Evolutionary conservation across 306 rosid species (phyloP).

Genomic region (Fagus sylvatica): DNA sequence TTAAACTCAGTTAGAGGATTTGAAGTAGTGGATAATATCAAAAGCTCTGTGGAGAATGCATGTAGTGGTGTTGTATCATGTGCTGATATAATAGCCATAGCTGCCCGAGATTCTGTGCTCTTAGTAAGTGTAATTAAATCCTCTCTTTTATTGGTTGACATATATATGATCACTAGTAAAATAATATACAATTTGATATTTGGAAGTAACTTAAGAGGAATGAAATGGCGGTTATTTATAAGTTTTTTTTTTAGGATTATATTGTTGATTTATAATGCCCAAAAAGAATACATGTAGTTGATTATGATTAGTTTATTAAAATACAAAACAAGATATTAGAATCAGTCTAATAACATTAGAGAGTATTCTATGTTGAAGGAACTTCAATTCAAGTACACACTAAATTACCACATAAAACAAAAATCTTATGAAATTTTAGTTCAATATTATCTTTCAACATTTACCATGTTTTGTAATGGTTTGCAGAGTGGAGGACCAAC

Average conservation of each 20-base stretch:
- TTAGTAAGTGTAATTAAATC: constrained; percentile 48
- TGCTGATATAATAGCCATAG: constrained; percentile 78
- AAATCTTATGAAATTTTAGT: too few relatives aligned
- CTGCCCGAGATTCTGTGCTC: constrained; percentile 80
- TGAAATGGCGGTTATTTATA: background rate
- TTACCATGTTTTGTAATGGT: background rate
- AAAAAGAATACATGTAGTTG: too few relatives aligned
- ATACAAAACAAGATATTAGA: too few relatives aligned
- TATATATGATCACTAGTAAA: too few relatives aligned
- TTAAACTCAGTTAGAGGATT: constrained; percentile 73
- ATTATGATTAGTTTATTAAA: too few relatives aligned
- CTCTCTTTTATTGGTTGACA: too few relatives aligned
- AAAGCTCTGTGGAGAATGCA: constrained; percentile 69
- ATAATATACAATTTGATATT: background rate
- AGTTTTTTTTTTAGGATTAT: too few relatives aligned
- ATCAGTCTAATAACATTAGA: too few relatives aligned
- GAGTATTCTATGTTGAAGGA: too few relatives aligned
- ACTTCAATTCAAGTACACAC: too few relatives aligned
- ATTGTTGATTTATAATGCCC: too few relatives aligned
- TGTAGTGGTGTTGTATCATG: constrained; percentile 84
- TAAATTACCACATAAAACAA: too few relatives aligned
- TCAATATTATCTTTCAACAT: background rate
- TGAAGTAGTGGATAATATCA: constrained; percentile 76
- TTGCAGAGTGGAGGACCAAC: constrained; percentile 78
- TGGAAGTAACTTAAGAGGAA: background rate